These are phyloP conservation scores for Mycena alexandri DNA, from an alignment of 768 basidiomycete species.

Conservation along the genomic window DNA sequence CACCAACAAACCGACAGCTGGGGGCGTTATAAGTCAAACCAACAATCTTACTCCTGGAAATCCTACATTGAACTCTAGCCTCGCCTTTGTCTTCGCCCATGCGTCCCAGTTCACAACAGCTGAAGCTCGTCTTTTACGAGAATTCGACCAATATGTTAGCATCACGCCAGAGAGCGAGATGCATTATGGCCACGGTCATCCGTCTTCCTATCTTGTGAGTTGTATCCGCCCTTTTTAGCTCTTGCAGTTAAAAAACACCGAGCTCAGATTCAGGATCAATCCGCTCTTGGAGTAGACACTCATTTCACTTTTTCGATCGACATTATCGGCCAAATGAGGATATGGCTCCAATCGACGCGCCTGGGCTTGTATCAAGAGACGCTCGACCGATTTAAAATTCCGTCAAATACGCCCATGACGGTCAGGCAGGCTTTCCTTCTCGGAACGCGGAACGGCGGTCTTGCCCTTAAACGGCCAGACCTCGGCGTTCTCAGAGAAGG, in stretches of 20 bases:
- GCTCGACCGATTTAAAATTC: conserved; percentile 24
- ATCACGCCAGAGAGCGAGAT: conserved; percentile 31
- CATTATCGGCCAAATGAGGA: conserved; percentile 23
- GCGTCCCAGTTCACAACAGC: conserved; percentile 13
- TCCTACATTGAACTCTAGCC: conserved; percentile 19
- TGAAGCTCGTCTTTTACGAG: conserved; percentile 21
- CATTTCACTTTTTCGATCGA: conserved; percentile 28
- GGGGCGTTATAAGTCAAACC: background rate
- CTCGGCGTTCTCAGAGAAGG: conserved; percentile 23
- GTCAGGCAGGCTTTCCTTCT: conserved; percentile 26
- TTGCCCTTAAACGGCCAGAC: conserved; percentile 27
- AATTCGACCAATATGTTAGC: conserved; percentile 24
- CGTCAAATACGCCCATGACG: conserved; percentile 25
- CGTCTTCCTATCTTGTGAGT: conserved; percentile 14
- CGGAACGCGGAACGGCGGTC: conserved; percentile 29
- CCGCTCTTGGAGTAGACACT: conserved; percentile 24
- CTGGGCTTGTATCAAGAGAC: conserved; percentile 16
- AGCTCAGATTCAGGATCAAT: conserved; percentile 21
- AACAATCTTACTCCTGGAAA: conserved; percentile 20
- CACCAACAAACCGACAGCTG: background rate
- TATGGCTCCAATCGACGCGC: conserved; percentile 28
- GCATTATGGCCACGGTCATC: conserved; percentile 29
- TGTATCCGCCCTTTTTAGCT: background rate
- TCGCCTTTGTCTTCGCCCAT: conserved; percentile 28
- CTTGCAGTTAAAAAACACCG: background rate